Percentiles rank a stretch among this genome's conserved stretches.
phyloP scores from a whole-genome alignment of 2,329 filamentous ascomycete species.

The Sporothrix phasma region DNA sequence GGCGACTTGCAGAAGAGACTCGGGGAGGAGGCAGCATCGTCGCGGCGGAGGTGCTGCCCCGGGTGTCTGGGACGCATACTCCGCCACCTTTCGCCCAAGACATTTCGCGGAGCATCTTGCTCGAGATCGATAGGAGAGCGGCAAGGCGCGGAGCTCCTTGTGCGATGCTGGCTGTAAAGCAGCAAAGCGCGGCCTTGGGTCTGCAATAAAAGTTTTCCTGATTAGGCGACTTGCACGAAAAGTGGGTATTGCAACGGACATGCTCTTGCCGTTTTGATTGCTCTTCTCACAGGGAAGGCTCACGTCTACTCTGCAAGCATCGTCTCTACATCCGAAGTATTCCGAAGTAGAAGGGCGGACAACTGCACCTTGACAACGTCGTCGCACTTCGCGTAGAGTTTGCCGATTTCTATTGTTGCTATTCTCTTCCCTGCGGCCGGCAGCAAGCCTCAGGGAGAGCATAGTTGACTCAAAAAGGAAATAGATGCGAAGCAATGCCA shows the following conservation, averaged over 20 bases:
- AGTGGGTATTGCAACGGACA: not conserved
- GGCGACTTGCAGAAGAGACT: not conserved
- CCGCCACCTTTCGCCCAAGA: not conserved
- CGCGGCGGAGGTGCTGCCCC: not conserved
- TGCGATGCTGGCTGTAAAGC: not conserved
- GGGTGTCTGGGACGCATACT: not conserved
- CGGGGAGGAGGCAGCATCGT: not conserved
- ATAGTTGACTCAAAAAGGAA: not conserved
- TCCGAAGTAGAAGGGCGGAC: not conserved
- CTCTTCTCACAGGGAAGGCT: too few species aligned
- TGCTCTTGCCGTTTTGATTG: not conserved
- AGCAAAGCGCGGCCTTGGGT: not conserved
- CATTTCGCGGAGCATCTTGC: not conserved
- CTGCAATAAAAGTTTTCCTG: not conserved
- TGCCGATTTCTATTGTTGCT: not conserved
- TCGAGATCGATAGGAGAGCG: too few species aligned
- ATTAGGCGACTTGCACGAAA: not conserved
- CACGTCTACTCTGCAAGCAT: too few species aligned
- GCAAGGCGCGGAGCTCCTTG: not conserved
- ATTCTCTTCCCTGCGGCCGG: not conserved
- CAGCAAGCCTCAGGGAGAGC: not conserved
- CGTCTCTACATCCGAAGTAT: too few species aligned
- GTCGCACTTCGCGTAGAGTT: not conserved
- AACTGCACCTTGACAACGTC: not conserved
- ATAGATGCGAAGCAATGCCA: not conserved